A percentile compares a stretch with the other conserved stretches of the same genome.
Conservation (phyloP, 2,329 filamentous ascomycete genomes). For the Colletotrichum simmondsii region DNA sequence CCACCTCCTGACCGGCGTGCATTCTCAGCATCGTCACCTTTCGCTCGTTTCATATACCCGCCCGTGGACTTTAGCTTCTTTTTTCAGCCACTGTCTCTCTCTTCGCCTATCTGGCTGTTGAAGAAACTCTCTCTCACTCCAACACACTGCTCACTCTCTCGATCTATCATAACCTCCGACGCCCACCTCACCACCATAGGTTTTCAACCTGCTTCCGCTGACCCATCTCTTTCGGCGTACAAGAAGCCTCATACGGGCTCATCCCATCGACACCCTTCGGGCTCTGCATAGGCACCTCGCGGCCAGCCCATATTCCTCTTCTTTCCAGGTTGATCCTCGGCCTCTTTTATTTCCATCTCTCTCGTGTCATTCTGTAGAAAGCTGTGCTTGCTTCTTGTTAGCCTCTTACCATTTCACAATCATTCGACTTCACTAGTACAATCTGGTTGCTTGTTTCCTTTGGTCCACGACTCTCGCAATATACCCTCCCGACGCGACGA, state of each 20-base stretch:
- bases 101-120: conserved; percentile 34
- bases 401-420: conserved; percentile 18
- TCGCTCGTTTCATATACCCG: conserved; percentile 42
- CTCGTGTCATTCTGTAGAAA: conserved; percentile 22
- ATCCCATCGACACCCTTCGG: conserved; percentile 15
- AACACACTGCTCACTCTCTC: conserved; percentile 30
- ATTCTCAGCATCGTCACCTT: conserved; percentile 36
- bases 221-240: conserved; percentile 4
- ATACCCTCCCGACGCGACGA: conserved; percentile 33
- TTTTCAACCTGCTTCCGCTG: conserved; percentile 8
- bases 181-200: conserved; percentile 11
- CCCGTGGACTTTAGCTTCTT: conserved; percentile 35
- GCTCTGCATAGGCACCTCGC: conserved; percentile 38
- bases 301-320: conserved; percentile 47
- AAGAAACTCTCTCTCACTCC: conserved; percentile 32
- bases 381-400: conserved; percentile 35
- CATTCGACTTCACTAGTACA: conserved; percentile 18
- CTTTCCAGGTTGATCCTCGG: conserved; percentile 71
- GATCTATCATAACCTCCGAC: conserved; percentile 8
- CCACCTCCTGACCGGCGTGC: conserved; percentile 35
- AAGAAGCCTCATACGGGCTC: conserved; percentile 25
- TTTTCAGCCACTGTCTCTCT: conserved; percentile 37
- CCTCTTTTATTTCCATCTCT: conserved; percentile 49
- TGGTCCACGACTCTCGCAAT: conserved; percentile 32
- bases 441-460: conserved; percentile 26